A percentile compares a stretch with the other conserved stretches of the same genome.
Evolutionary conservation across 1,284 basidiomycete genomes (phyloP).

Genomic region (Puccinia coronata): DNA sequence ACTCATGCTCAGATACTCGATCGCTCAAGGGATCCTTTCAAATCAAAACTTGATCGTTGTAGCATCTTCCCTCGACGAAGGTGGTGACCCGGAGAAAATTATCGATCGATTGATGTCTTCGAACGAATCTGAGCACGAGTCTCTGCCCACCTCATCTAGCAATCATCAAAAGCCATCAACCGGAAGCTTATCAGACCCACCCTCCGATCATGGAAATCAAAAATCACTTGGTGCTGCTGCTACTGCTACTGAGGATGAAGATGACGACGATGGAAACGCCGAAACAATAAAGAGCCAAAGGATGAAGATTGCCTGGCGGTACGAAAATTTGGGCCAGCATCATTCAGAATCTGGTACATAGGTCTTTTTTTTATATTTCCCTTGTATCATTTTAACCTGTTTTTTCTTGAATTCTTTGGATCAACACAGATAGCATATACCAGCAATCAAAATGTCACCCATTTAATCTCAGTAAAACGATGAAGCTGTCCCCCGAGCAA

Average conservation of each 20-base stretch:
- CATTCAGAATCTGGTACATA: slow-evolving; percentile 37
- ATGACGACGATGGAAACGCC: slow-evolving; percentile 12
- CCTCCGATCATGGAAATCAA: background rate
- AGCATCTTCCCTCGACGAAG: slow-evolving; percentile 60
- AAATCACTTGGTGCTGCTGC: background rate
- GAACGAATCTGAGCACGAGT: background rate
- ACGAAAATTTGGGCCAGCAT: slow-evolving; percentile 44
- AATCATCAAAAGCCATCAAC: background rate
- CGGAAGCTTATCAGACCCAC: background rate
- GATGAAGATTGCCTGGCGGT: slow-evolving; percentile 49
- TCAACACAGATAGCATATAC: slow-evolving; percentile 21
- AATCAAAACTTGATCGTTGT: slow-evolving; percentile 72
- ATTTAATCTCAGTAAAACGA: slow-evolving; percentile 35
- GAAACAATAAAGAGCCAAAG: slow-evolving; percentile 7
- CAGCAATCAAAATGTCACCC: slow-evolving; percentile 36
- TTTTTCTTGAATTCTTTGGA: background rate
- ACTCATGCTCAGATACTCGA: slow-evolving; percentile 81
- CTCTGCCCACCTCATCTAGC: background rate
- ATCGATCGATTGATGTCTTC: slow-evolving; percentile 53
- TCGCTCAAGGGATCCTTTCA: slow-evolving; percentile 77
- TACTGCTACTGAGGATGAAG: background rate
- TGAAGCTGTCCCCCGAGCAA: slow-evolving; percentile 34
- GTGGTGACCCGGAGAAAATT: slow-evolving; percentile 62
- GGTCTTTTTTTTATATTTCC: background rate
- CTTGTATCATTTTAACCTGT: background rate